These are phyloP conservation scores for Durotheca rogersii DNA, from an alignment of 495 filamentous ascomycete species.

Conservation along the genomic window DNA sequence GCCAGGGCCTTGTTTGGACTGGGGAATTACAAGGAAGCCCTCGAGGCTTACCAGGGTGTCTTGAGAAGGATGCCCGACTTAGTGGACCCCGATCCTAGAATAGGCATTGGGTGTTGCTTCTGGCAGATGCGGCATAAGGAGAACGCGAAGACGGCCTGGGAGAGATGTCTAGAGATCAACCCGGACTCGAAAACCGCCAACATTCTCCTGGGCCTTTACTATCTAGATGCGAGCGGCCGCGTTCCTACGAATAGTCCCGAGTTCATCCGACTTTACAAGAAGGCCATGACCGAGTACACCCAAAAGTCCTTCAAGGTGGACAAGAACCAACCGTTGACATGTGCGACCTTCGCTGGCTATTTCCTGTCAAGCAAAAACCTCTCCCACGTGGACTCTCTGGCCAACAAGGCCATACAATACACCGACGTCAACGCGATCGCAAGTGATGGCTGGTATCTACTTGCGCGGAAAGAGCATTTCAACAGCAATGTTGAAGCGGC, in stretches of 20 bases:
- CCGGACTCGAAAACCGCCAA: slow-evolving; percentile 88
- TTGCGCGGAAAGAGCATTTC: slow-evolving; percentile 86
- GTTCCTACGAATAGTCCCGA: slow-evolving; percentile 71
- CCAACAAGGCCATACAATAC: slow-evolving; percentile 89
- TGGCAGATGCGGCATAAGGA: slow-evolving; percentile 95
- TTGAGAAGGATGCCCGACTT: slow-evolving; percentile 80
- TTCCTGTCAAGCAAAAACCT: slow-evolving; percentile 78
- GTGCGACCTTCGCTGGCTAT: slow-evolving; percentile 83
- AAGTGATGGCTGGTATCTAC: slow-evolving; percentile 93
- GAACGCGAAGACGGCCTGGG: slow-evolving; percentile 86
- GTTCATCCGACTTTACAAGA: slow-evolving; percentile 81
- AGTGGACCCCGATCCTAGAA: slow-evolving; percentile 90
- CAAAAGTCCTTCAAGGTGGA: slow-evolving; percentile 95
- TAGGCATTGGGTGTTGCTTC: slow-evolving; percentile 92
- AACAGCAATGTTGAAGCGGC: slow-evolving; percentile 65
- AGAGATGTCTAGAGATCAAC: slow-evolving; percentile 81
- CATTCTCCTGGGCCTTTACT: slow-evolving; percentile 83
- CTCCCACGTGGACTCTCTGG: slow-evolving; percentile 76
- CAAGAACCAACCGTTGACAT: slow-evolving; percentile 87
- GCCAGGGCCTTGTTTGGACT: slow-evolving; percentile 81
- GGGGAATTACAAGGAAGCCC: slow-evolving; percentile 76
- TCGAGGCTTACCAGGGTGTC: slow-evolving; percentile 83
- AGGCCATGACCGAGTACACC: slow-evolving; percentile 90
- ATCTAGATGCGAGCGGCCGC: slow-evolving; percentile 78
- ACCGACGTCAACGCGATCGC: slow-evolving; percentile 95